These are phyloP conservation scores for Lactarius trivialis DNA, from an alignment of 768 basidiomycete species.

Conservation along the genomic window DNA sequence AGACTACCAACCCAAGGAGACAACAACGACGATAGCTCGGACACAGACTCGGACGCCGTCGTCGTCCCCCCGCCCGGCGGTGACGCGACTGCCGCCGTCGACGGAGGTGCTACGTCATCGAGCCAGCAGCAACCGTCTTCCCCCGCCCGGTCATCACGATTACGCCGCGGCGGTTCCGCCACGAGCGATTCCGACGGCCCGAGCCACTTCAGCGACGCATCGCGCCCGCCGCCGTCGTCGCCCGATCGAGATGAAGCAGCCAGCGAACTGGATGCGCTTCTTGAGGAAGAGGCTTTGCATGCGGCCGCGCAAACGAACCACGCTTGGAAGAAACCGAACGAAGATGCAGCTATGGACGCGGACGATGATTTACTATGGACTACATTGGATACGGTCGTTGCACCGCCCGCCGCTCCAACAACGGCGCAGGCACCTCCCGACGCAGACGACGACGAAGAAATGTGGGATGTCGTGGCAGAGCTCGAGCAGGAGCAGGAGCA, in stretches of 20 bases:
- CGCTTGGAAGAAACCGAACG: conserved; percentile 8
- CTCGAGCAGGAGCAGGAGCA: conserved; percentile 38
- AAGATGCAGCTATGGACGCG: conserved; percentile 25
- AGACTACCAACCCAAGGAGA: conserved; percentile 23
- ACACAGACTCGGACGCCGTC: conserved; percentile 43
- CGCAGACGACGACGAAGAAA: conserved; percentile 50
- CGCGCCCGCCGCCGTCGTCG: conserved; percentile 18
- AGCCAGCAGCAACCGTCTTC: conserved; percentile 2
- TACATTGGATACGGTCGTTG: conserved; percentile 19
- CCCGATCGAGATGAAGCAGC: conserved; percentile 12
- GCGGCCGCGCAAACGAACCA: conserved; percentile 7
- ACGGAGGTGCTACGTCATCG: conserved; percentile 7
- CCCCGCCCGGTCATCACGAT: conserved; percentile 2
- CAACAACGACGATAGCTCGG: conserved; percentile 39
- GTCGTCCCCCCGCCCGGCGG: conserved; percentile 40
- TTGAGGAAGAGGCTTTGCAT: conserved; percentile 17
- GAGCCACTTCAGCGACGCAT: conserved; percentile 1
- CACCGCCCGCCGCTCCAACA: conserved; percentile 3
- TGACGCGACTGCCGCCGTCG: conserved; percentile 31
- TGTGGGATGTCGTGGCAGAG: conserved; percentile 66
- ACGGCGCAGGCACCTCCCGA: conserved; percentile 15
- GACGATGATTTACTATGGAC: conserved; percentile 39
- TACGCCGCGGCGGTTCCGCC: neutral
- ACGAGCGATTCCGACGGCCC: conserved; percentile 9
- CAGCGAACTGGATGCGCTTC: conserved; percentile 19